Percentiles rank a stretch among this genome's conserved stretches.
phyloP scores from a whole-genome alignment of 108 stramenopile genomes.

The Chaetoceros muelleri region DNA sequence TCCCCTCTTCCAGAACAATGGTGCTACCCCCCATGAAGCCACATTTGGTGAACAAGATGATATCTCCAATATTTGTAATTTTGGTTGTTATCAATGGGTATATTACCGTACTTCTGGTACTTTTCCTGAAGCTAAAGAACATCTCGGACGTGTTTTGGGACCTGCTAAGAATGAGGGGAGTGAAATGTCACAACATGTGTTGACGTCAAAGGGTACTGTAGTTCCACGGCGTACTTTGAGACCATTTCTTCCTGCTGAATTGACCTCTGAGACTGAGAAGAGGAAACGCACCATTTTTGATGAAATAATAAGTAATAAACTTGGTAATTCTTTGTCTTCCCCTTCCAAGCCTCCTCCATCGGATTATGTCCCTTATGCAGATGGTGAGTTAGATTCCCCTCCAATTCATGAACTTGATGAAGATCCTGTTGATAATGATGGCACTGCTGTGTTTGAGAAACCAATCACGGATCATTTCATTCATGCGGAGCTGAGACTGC shows the following conservation, averaged over 20 bases:
- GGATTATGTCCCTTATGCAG: no score
- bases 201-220: conserved; percentile 18
- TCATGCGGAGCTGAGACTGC: no score
- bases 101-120: conserved; percentile 21
- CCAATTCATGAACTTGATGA: no score
- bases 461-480: no score
- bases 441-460: no score
- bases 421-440: conserved; percentile 14
- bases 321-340: no score
- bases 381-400: no score
- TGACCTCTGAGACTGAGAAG: conserved; percentile 3
- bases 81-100: conserved; percentile 37
- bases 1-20: conserved; percentile 17
- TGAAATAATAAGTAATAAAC: conserved; percentile 1
- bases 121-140: no score
- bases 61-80: conserved; percentile 28
- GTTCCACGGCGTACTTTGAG: conserved; percentile 16
- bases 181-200: conserved; percentile 22
- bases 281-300: conserved; percentile 4
- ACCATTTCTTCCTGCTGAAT: conserved; percentile 11
- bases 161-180: conserved; percentile 21
- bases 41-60: conserved; percentile 18
- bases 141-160: conserved; percentile 24
- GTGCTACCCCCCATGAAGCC: conserved; percentile 18
- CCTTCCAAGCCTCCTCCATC: no score